Base-by-base conservation (phyloP, 2,329 filamentous ascomycete genomes). In the Atkinsonella hypoxylon region DNA sequence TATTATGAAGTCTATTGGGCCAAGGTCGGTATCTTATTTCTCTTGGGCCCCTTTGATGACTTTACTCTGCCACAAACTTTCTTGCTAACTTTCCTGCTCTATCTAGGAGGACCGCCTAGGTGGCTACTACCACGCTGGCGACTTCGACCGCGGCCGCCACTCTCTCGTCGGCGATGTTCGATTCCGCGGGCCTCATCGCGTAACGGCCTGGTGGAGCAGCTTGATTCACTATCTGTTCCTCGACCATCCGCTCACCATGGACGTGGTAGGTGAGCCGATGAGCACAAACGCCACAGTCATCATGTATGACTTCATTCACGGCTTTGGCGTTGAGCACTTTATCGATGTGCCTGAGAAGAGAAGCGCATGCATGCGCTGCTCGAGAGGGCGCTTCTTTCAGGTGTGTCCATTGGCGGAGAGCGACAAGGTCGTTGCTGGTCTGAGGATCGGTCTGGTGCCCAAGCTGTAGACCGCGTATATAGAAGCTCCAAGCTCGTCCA, bases 1-100 rank as follows among this genome's bases (percentile, higher is more conserved):
- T 90, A 90, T 63, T 89, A 87, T 62, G 87, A 91, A 64, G 72
- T 89, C 1, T 90, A 88, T 65, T 90, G 85, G 85, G 83, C 81
- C 57, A 78, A 77, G 70, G 73, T 74, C 61, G 53, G 65, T 42
- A 55, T 34, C 12, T 1, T 17, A 20, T 22, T 13, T 7, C 10
- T 10, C 34, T 17, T 38, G 17, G 45, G 3, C 30, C 47, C 42
- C 3, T 17, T 4, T 9, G 26, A 26, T n/a, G 6, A 31, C 20
- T 6, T 26, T 45, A 10, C 13, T 13, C 1, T 10, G 17, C 32
- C 36, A 17, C 30, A 32, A 11, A 31, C 18, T 7, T 9, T 45
- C 31, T n/a, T n/a, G 31, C 7, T 12, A 10, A 45, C 13, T 26
- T 45, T 20, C 20, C 6, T 45, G 26, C n/a, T n/a, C n/a, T n/a